Percentiles rank a stretch among this genome's conserved stretches.
phyloP scores from a whole-genome alignment of 805 yeast genomes.

The Schwanniomyces polymorphus region DNA sequence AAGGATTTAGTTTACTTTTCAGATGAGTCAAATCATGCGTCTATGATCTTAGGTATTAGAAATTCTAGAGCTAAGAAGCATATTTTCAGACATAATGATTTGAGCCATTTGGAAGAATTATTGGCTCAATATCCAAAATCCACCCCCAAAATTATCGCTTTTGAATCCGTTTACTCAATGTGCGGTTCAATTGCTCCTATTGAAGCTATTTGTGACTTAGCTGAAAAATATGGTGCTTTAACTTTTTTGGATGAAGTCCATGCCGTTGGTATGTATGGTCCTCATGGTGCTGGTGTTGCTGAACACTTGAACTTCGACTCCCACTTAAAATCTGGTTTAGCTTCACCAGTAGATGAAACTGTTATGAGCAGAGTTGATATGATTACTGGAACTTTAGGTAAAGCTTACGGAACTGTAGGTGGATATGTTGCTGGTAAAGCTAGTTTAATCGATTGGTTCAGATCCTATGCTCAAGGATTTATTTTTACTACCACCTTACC shows the following conservation, averaged over 20 bases:
- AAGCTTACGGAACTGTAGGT: slow-evolving; percentile 96
- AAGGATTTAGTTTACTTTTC: slow-evolving; percentile 89
- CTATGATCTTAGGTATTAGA: slow-evolving; percentile 94
- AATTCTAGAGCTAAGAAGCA: slow-evolving; percentile 89
- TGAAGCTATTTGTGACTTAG: slow-evolving; percentile 87
- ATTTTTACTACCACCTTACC: slow-evolving; percentile 96
- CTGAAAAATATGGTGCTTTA: slow-evolving; percentile 95
- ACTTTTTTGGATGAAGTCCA: slow-evolving; percentile 98
- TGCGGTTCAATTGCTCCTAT: slow-evolving; percentile 97
- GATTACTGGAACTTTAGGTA: slow-evolving; percentile 97
- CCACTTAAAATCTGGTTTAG: slow-evolving; percentile 68
- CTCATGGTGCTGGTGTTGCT: slow-evolving; percentile 99
- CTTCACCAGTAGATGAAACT: slow-evolving; percentile 47
- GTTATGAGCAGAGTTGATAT: slow-evolving; percentile 90
- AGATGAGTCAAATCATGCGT: slow-evolving; percentile 94
- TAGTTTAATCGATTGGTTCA: slow-evolving; percentile 86
- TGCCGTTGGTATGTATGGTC: slow-evolving; percentile 98
- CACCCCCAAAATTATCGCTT: slow-evolving; percentile 94
- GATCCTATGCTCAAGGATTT: slow-evolving; percentile 96
- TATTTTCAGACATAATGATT: slow-evolving; percentile 87
- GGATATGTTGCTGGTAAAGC: slow-evolving; percentile 94
- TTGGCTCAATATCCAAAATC: slow-evolving; percentile 79
- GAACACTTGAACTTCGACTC: slow-evolving; percentile 91
- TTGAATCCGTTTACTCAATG: slow-evolving; percentile 97
- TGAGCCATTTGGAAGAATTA: slow-evolving; percentile 76